Conservation (phyloP, 2,329 filamentous ascomycete genomes). For the Fusarium praegraminearum region DNA sequence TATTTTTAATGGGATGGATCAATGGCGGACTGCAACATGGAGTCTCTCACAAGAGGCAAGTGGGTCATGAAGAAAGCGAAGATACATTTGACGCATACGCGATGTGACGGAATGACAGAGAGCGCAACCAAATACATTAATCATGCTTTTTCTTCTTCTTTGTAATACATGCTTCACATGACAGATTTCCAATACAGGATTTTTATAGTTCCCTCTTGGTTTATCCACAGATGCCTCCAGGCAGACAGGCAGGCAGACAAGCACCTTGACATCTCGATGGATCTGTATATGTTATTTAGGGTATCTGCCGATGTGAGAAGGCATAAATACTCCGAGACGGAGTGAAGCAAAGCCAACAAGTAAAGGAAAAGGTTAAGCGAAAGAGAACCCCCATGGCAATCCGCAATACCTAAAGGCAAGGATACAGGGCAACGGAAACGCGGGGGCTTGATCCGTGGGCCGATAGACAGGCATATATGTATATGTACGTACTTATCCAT, state of each 20-base stretch:
- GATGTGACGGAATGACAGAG: slow-evolving; percentile 39
- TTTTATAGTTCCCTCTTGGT: neutral
- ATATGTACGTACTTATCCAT: neutral
- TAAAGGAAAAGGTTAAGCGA: slow-evolving; percentile 13
- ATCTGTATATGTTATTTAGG: neutral
- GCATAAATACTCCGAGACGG: slow-evolving; percentile 6
- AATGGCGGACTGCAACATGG: neutral
- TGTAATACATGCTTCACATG: neutral
- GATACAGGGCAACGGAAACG: slow-evolving; percentile 18
- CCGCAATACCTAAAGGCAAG: slow-evolving; percentile 7
- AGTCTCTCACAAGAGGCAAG: slow-evolving; percentile 1
- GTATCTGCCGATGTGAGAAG: neutral
- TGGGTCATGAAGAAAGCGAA: slow-evolving; percentile 13
- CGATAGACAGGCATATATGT: slow-evolving; percentile 8
- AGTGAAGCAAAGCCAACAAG: neutral
- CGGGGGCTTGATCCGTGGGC: slow-evolving; percentile 30
- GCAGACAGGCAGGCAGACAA: neutral
- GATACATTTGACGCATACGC: slow-evolving; percentile 32
- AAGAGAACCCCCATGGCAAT: slow-evolving; percentile 16
- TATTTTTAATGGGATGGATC: slow-evolving; percentile 7
- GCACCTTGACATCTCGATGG: slow-evolving; percentile 14
- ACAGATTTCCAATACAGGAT: neutral
- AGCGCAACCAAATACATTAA: slow-evolving; percentile 35
- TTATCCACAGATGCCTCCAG: neutral
- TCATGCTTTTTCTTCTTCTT: slow-evolving; percentile 6